Base-by-base conservation (phyloP, 495 filamentous ascomycete species). In the Xylaria intraflava region DNA sequence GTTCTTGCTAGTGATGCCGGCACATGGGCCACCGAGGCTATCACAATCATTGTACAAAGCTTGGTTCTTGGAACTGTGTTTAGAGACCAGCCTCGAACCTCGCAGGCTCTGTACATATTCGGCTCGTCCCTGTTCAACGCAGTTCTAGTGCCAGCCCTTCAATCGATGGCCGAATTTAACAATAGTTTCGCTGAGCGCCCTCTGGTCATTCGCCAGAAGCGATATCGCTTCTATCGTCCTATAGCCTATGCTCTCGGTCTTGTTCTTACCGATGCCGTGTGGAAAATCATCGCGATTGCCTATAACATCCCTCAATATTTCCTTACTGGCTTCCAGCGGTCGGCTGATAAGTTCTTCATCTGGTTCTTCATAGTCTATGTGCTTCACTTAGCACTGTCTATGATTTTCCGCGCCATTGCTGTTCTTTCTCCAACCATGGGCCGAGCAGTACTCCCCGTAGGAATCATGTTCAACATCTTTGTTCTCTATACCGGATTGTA, bases 401-500 rank as follows among this genome's bases (percentile, higher is more conserved):
- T 79, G 66, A 75, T 87, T 29, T 95, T 94, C 76, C 80, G 90
- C 9, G 83, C 79, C 23, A 90, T 93, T 56, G 88, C 82, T 2
- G 79, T 87, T 12, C 63, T 83, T 0, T 88, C 89, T 12, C 76
- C 85, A 17, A 85, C 86, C 14, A 69, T 91, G 53, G 81, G 81
- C 0, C 86, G 90, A 60, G 89, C 90, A 33, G 82, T 91, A 80
- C 82, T 87, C 2, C 88, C 87, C 2, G 79, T 88, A n/a, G 85
- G 86, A 0, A 69, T 93, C 30, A 78, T 94, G 56, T 89, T 95
- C 64, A 74, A 94, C 39, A 75, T 78, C 31, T 69, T 93, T 35
- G 72, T 92, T 57, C 85, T 93, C 48, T 94, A 90, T 62, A 94
- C 89, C 48, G 90, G 90, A 6, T 94, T 94, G 57, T 64, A 86